phyloP scores from a whole-genome alignment of 2,329 filamentous ascomycete species.

The Escovopsis sp. region DNA sequence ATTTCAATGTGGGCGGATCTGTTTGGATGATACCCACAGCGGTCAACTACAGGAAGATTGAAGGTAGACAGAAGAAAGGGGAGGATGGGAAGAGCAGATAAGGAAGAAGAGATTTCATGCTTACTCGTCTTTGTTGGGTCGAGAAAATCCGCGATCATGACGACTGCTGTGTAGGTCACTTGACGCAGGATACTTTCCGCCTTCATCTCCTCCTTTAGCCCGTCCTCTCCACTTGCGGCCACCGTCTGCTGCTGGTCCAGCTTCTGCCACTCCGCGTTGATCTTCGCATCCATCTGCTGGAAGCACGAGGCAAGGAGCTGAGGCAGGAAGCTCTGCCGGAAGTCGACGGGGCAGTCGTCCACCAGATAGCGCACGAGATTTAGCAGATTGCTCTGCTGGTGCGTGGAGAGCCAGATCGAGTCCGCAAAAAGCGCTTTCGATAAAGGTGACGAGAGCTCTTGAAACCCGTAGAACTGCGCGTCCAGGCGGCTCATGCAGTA shows the following conservation, averaged over 20 bases:
- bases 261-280: constrained; percentile 72
- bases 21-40: not conserved
- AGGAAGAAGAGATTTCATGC: constrained; percentile 11
- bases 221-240: constrained; percentile 56
- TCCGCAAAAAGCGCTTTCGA: constrained; percentile 74
- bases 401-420: constrained; percentile 68
- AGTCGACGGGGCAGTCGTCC: constrained; percentile 73
- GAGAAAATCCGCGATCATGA: constrained; percentile 79
- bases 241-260: constrained; percentile 49
- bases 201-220: constrained; percentile 89
- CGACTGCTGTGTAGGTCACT: constrained; percentile 79
- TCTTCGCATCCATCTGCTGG: constrained; percentile 72
- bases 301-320: constrained; percentile 72
- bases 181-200: constrained; percentile 88
- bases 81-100: not conserved
- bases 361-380: constrained; percentile 81
- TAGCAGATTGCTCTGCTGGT: constrained; percentile 86
- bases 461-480: constrained; percentile 78
- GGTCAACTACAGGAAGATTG: constrained; percentile 1
- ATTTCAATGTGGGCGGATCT: constrained; percentile 18
- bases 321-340: constrained; percentile 67
- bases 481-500: constrained; percentile 85
- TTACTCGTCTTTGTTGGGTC: constrained; percentile 56
- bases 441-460: constrained; percentile 66
- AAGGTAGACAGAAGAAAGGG: too few relatives aligned